Conservation (phyloP, 495 filamentous ascomycete species). For the Acidiella bohemica region DNA sequence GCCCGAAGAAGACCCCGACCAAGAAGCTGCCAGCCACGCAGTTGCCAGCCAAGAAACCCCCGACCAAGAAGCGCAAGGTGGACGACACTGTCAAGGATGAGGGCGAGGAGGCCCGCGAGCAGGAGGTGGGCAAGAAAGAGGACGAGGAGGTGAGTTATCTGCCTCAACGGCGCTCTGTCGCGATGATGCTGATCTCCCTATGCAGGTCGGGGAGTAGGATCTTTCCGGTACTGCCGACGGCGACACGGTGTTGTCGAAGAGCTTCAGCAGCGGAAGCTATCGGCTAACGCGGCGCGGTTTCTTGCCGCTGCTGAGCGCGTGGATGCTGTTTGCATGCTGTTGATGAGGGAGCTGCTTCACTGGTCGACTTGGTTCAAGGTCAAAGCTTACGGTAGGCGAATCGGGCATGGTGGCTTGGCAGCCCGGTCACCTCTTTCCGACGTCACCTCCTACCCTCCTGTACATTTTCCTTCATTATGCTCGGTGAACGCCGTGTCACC, state of each 20-base stretch:
- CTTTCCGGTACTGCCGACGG: not conserved
- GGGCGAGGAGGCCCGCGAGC: constrained; percentile 22
- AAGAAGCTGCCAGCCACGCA: constrained; percentile 16
- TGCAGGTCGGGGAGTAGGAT: not conserved
- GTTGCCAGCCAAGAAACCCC: not conserved
- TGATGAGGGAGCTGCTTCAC: too few relatives aligned
- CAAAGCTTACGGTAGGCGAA: too few relatives aligned
- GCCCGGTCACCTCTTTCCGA: too few relatives aligned
- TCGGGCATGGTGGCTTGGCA: too few relatives aligned
- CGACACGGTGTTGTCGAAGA: not conserved
- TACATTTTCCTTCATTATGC: too few relatives aligned
- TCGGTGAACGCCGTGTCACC: too few relatives aligned
- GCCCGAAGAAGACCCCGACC: constrained; percentile 19
- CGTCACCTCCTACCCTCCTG: too few relatives aligned
- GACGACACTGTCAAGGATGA: constrained; percentile 9
- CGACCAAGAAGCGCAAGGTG: constrained; percentile 34
- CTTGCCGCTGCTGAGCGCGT: not conserved
- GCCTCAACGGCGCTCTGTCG: not conserved
- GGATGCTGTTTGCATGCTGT: too few relatives aligned
- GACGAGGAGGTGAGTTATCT: not conserved
- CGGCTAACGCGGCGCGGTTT: not conserved
- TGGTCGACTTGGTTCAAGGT: too few relatives aligned
- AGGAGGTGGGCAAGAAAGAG: not conserved
- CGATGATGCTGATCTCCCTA: not conserved
- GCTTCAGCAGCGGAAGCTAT: not conserved